phyloP scores from a whole-genome alignment of 176 grass and related monocot genomes.

The Tuctoria greenei region DNA sequence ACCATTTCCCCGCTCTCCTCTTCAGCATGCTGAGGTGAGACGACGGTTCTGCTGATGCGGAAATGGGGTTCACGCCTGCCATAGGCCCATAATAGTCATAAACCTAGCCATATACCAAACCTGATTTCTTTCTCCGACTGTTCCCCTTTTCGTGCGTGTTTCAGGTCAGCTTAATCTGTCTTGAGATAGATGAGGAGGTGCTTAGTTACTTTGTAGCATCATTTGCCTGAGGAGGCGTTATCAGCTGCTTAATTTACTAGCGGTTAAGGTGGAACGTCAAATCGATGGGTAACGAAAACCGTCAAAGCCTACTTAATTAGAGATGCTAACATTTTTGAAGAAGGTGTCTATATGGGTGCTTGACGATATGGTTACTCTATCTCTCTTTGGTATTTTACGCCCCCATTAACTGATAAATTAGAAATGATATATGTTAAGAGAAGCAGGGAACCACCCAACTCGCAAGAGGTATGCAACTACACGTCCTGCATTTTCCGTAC shows the following conservation, averaged over 20 bases:
- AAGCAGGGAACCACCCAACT: conserved; percentile 48
- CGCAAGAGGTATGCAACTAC: conserved; percentile 38
- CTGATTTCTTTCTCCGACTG: neutral
- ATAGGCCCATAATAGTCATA: neutral
- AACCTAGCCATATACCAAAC: neutral
- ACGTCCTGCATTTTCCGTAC: conserved; percentile 2
- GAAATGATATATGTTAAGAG: neutral
- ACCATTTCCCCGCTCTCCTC: neutral
- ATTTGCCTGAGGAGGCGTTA: neutral
- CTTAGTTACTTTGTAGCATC: neutral
- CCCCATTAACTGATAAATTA: neutral
- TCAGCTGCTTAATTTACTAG: neutral
- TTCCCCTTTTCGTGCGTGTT: neutral
- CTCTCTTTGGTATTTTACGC: neutral
- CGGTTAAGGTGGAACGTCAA: neutral
- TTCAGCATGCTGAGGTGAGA: neutral
- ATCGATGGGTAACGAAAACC: neutral
- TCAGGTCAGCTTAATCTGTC: neutral
- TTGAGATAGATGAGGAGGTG: neutral
- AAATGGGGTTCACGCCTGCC: neutral
- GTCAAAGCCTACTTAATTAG: neutral
- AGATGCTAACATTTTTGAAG: neutral
- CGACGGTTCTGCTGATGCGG: neutral
- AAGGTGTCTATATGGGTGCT: no score
- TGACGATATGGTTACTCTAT: neutral